A percentile compares a stretch with the other conserved stretches of the same genome.
These are phyloP conservation scores for Triadica sebifera DNA, from an alignment of 345 rosid species.

Conservation along the genomic window DNA sequence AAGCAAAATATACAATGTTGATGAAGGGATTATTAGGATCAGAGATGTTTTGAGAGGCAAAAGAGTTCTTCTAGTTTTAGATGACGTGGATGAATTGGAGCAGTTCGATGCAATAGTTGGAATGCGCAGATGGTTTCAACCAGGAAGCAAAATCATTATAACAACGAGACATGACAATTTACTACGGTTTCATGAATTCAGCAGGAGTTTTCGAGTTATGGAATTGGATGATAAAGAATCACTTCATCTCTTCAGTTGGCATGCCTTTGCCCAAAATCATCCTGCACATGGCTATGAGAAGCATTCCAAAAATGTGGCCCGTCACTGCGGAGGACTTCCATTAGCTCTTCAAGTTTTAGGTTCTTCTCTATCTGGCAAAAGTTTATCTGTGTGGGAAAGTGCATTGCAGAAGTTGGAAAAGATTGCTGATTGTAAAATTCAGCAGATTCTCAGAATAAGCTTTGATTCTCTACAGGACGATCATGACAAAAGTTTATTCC, in stretches of 20 bases:
- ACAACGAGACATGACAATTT: constrained; percentile 8
- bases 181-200: neutral
- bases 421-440: constrained; percentile 18
- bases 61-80: constrained; percentile 12
- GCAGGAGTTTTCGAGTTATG: neutral
- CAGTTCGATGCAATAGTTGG: constrained; percentile 9
- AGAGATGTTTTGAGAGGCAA: neutral
- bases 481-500: constrained; percentile 13
- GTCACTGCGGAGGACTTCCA: constrained; percentile 11
- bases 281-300: constrained; percentile 6
- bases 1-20: neutral
- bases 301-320: neutral
- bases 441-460: constrained; percentile 15
- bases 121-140: constrained; percentile 13
- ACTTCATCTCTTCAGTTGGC: constrained; percentile 5
- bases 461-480: constrained; percentile 18
- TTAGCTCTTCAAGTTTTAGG: constrained; percentile 17
- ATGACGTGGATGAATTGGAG: constrained; percentile 10
- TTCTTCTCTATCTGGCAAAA: constrained; percentile 8
- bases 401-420: constrained; percentile 20
- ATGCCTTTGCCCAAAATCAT: constrained; percentile 10
- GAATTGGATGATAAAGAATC: constrained; percentile 10
- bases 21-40: constrained; percentile 17
- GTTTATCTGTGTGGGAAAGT: constrained; percentile 17
- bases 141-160: constrained; percentile 16